These are phyloP conservation scores for Diaporthe sp. DNA, from an alignment of 2,329 filamentous ascomycete genomes.

Conservation along the genomic window DNA sequence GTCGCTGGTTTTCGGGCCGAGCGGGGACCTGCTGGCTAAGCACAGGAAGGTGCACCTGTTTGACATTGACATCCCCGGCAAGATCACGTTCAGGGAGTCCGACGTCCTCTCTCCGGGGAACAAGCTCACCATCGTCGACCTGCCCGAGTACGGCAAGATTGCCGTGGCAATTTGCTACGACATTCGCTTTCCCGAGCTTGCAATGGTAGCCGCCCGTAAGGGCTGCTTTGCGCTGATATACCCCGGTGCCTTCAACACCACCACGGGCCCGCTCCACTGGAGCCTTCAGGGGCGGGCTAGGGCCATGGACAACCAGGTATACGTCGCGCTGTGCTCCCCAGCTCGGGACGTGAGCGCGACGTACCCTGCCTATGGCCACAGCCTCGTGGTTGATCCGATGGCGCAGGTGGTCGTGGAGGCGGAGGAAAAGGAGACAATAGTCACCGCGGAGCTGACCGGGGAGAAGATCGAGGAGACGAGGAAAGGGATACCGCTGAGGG, in stretches of 20 bases:
- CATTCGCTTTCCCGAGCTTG: conserved; percentile 94
- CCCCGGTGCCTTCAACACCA: conserved; percentile 96
- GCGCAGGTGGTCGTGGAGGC: conserved; percentile 84
- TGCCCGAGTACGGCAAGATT: conserved; percentile 89
- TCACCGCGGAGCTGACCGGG: conserved; percentile 77
- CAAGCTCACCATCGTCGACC: conserved; percentile 84
- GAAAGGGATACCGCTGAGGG: conserved; percentile 84
- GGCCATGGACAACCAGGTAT: conserved; percentile 94
- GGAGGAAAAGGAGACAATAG: conserved; percentile 80
- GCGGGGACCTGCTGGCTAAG: conserved; percentile 82
- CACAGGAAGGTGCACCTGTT: conserved; percentile 97
- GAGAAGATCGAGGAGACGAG: conserved; percentile 79
- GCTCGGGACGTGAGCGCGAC: conserved; percentile 80
- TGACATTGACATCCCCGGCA: conserved; percentile 96
- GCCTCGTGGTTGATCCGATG: conserved; percentile 87
- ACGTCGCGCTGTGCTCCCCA: conserved; percentile 92
- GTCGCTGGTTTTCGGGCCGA: conserved; percentile 81
- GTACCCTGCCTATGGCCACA: conserved; percentile 95
- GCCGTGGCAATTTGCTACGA: conserved; percentile 97
- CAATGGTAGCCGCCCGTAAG: conserved; percentile 85
- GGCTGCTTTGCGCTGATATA: conserved; percentile 92
- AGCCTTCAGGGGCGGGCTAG: conserved; percentile 82
- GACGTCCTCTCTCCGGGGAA: conserved; percentile 89
- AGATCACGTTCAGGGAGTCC: conserved; percentile 90
- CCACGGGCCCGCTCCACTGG: conserved; percentile 94